These are phyloP conservation scores for Kalmanozyma brasiliensis DNA, from an alignment of 1,284 basidiomycete species.

Conservation along the genomic window DNA sequence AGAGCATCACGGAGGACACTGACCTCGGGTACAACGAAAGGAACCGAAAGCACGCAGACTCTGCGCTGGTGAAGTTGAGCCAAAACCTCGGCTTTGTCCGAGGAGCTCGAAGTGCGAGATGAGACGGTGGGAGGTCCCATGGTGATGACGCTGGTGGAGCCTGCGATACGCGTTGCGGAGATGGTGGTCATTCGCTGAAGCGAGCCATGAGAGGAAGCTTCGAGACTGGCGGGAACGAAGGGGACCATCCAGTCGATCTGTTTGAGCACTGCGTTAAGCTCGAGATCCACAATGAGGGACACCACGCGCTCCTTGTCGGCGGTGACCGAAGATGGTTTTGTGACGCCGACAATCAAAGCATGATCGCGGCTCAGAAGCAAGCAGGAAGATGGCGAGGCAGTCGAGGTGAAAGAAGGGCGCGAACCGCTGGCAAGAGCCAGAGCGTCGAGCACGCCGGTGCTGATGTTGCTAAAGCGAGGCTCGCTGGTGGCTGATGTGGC, in stretches of 20 bases:
- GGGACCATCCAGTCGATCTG: constrained; percentile 45
- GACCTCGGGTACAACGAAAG: constrained; percentile 33
- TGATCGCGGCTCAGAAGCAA: constrained; percentile 47
- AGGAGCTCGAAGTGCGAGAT: constrained; percentile 12
- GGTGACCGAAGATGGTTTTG: constrained; percentile 16
- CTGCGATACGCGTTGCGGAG: constrained; percentile 41
- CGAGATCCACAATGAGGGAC: constrained; percentile 40
- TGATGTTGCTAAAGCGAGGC: constrained; percentile 19
- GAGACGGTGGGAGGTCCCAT: constrained; percentile 27
- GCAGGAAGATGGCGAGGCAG: constrained; percentile 23
- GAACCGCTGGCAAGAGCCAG: constrained; percentile 22
- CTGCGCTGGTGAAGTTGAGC: constrained; percentile 37
- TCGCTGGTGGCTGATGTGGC: constrained; percentile 15
- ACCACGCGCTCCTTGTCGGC: constrained; percentile 35
- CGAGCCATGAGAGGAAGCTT: constrained; percentile 7
- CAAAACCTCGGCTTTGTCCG: constrained; percentile 22
- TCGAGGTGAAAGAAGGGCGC: constrained; percentile 25
- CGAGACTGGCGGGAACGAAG: constrained; percentile 17
- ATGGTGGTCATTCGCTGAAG: constrained; percentile 34
- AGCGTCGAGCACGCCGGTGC: constrained; percentile 9
- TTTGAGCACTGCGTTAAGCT: constrained; percentile 36
- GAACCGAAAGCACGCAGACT: constrained; percentile 29
- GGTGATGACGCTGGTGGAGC: constrained; percentile 34
- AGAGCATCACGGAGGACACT: constrained; percentile 46
- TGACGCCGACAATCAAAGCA: constrained; percentile 30